Percentiles rank a stretch among this genome's conserved stretches.
These are phyloP conservation scores for Macrophomina phaseolina DNA, from an alignment of 2,329 filamentous ascomycete genomes.

Conservation along the genomic window DNA sequence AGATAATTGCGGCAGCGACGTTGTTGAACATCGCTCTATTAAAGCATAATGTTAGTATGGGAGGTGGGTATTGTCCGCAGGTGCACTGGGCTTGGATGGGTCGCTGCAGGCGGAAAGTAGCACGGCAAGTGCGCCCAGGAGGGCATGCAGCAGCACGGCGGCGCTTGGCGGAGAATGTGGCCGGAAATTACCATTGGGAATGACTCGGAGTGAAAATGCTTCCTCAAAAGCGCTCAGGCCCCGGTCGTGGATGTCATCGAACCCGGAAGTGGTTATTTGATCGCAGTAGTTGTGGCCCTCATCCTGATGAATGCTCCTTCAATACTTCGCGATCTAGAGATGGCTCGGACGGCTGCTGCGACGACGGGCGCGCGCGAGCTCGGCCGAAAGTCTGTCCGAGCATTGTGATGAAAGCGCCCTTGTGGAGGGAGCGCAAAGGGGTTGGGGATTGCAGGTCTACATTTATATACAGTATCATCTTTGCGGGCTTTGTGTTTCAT, in stretches of 20 bases:
- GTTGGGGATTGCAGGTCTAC: too few species aligned
- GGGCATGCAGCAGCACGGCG: background rate
- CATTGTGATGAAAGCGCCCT: background rate
- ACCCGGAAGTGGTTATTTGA: background rate
- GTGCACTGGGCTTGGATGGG: background rate
- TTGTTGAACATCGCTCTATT: background rate
- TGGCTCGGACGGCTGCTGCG: background rate
- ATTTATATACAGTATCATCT: too few species aligned
- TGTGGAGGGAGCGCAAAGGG: background rate
- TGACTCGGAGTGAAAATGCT: background rate
- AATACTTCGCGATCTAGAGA: background rate
- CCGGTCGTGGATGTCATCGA: background rate
- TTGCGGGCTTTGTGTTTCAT: background rate
- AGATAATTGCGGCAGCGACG: background rate
- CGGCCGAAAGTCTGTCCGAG: background rate
- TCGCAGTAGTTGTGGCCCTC: slow-evolving; percentile 7
- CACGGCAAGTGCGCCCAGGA: background rate
- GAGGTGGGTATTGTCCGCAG: background rate
- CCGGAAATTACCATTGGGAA: background rate
- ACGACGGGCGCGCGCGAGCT: background rate
- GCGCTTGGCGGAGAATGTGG: background rate
- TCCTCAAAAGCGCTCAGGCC: background rate
- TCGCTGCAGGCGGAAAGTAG: background rate
- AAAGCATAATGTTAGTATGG: too few species aligned
- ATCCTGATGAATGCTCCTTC: slow-evolving; percentile 7